Evolutionary conservation across 768 basidiomycete genomes (phyloP), one percentile per base, ranked within the genome.

Genomic region (Coprinopsis cinerea): DNA sequence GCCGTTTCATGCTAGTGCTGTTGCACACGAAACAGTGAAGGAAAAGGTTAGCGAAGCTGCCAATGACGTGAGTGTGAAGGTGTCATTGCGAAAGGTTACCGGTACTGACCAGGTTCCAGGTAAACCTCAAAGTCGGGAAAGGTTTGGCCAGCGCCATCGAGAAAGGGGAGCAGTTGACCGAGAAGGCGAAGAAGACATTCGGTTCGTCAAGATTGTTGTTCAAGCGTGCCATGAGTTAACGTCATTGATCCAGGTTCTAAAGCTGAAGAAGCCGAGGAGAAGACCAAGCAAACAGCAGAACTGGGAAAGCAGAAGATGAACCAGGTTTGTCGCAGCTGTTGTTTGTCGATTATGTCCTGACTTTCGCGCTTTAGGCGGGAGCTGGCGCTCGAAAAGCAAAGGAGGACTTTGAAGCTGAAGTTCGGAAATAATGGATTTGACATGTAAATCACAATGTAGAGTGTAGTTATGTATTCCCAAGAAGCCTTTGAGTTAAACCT

Each of bases 71-170:
- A 13, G 59, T 42, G 2, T n/a, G 37, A 34, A 17, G 46, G n/a
- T n/a, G 9, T 13, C 10, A 18, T 18, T 42, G 3, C 15, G 18
- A 14, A 9, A 41, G n/a, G 17, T 17, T 24, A 11, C n/a, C n/a
- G 14, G 15, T 23, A 32, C 28, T 53, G 14, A 28, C 11, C 30
- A n/a, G 40, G 4, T 4, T 39, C n/a, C 40, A 77, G 75, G 67
- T 76, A 0, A 76, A 73, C 51, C 70, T 68, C 55, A 71, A 67
- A 15, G 59, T 76, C 9, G 74, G 75, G 4, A 63, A 74, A 52
- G 67, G 68, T 2, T 57, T 78, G 13, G 76, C 75, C 11, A 68
- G 66, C 24, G 75, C 74, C 1, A 70, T 79, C 42, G 75, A 75
- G 20, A 69, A 61, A 13, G 75, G 76, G 0, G 71, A 78, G 56